phyloP scores from a whole-genome alignment of 2,329 filamentous ascomycete species.

The Fusarium setosum region DNA sequence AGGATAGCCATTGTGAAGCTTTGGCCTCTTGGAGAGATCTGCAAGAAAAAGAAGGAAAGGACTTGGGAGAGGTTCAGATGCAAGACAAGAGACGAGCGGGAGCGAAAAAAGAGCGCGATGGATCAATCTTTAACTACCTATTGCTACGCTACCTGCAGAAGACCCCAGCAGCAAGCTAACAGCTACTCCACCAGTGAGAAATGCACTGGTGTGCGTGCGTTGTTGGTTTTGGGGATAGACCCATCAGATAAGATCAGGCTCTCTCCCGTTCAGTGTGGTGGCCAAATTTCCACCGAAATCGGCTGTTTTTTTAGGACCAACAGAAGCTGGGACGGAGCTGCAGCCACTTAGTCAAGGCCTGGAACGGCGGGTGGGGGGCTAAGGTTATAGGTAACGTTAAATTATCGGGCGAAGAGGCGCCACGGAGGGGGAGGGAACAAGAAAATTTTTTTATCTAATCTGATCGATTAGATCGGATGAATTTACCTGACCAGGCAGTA shows the following conservation, averaged over 20 bases:
- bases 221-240: background rate
- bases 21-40: background rate
- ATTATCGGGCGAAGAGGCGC: no score
- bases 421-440: background rate
- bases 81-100: background rate
- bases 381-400: constrained; percentile 8
- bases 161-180: background rate
- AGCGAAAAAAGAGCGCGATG: constrained; percentile 1
- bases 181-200: background rate
- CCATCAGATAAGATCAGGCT: constrained; percentile 40
- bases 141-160: background rate
- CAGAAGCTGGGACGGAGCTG: constrained; percentile 21
- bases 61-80: background rate
- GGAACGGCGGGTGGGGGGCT: constrained; percentile 25
- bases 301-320: constrained; percentile 14
- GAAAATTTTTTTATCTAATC: constrained; percentile 37
- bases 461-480: constrained; percentile 37
- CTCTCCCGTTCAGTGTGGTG: constrained; percentile 5
- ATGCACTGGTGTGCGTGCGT: no score
- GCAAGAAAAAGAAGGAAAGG: background rate
- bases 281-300: constrained; percentile 29
- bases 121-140: constrained; percentile 9
- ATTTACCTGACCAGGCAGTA: no score
- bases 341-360: constrained; percentile 34
- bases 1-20: constrained; percentile 31